phyloP scores from a whole-genome alignment of 1,284 basidiomycete genomes.

The Melanopsichium pennsylvanicum region DNA sequence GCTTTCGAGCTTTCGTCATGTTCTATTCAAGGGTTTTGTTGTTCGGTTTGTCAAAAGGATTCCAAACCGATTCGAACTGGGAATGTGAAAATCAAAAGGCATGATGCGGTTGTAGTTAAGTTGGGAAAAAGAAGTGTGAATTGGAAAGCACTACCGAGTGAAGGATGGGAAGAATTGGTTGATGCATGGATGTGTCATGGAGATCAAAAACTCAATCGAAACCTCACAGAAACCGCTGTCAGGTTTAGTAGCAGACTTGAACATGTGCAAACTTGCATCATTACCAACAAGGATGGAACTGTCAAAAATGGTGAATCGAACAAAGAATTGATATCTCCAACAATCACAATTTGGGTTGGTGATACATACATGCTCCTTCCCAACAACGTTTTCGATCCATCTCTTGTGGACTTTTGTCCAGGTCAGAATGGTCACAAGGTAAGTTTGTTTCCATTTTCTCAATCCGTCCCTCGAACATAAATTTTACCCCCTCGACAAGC shows the following conservation, averaged over 20 bases:
- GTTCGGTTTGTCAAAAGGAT: slow-evolving; percentile 1
- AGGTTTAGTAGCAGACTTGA: slow-evolving; percentile 10
- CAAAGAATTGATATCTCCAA: too few species aligned
- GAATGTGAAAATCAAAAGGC: background rate
- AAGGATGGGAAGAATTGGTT: slow-evolving; percentile 94
- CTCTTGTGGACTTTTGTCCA: background rate
- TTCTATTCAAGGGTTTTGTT: slow-evolving; percentile 4
- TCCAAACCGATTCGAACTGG: too few species aligned
- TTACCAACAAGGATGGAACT: too few species aligned
- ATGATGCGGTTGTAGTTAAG: too few species aligned
- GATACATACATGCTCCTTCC: slow-evolving; percentile 32
- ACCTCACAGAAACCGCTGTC: slow-evolving; percentile 35
- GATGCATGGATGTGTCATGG: slow-evolving; percentile 98
- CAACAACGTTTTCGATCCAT: background rate
- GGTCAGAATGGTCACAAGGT: background rate
- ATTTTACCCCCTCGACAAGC: too few species aligned
- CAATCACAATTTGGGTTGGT: slow-evolving; percentile 34
- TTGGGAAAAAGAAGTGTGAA: slow-evolving; percentile 15
- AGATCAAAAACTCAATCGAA: slow-evolving; percentile 72
- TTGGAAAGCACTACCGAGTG: slow-evolving; percentile 87
- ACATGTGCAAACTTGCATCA: too few species aligned
- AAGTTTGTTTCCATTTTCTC: background rate
- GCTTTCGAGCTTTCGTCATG: slow-evolving; percentile 1
- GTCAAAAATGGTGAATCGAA: too few species aligned
- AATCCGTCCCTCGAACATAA: too few species aligned